Percentiles rank a stretch among this genome's conserved stretches.
These are phyloP conservation scores for Trichomonas tenax DNA, from an alignment of 208 protist species.

Conservation along the genomic window DNA sequence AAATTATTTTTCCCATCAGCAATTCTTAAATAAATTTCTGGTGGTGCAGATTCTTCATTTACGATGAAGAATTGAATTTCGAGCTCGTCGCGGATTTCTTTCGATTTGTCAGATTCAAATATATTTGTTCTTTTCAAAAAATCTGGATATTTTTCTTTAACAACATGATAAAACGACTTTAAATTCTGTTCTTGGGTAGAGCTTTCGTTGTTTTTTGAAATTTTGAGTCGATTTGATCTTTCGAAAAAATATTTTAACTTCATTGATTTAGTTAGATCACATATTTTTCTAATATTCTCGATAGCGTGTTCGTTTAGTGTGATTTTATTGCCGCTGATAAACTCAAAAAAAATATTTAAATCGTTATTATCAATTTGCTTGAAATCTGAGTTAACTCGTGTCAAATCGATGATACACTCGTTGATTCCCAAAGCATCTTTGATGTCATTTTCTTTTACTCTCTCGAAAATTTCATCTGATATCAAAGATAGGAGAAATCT, in stretches of 20 bases:
- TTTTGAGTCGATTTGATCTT: background rate
- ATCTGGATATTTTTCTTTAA: background rate
- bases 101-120: background rate
- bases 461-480: background rate
- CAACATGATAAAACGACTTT: background rate
- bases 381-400: background rate
- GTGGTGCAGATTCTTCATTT: background rate
- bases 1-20: background rate
- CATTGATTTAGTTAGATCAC: background rate
- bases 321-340: background rate
- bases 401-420: background rate
- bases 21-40: background rate
- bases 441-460: background rate
- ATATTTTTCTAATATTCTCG: background rate
- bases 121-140: background rate
- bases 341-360: background rate
- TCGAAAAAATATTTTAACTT: background rate
- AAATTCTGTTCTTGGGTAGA: no score
- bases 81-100: background rate
- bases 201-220: background rate
- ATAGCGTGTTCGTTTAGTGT: background rate
- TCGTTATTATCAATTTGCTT: background rate
- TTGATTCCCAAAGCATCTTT: background rate
- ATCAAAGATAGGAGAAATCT: background rate
- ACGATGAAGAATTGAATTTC: background rate